Conservation (phyloP, 2,329 filamentous ascomycete species). For the Sclerotinia sclerotiorum region DNA sequence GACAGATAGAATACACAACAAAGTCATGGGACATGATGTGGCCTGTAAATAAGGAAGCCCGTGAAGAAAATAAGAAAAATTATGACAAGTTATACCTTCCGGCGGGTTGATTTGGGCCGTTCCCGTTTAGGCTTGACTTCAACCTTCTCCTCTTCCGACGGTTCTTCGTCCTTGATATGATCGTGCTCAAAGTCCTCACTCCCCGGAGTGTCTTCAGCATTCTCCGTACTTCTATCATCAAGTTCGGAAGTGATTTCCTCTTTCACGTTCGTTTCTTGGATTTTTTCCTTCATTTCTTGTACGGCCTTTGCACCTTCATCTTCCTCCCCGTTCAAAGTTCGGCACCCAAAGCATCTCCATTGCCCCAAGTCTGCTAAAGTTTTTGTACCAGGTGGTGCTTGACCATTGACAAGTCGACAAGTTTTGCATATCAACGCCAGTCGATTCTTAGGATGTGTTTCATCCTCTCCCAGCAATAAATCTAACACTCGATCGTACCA, state of each 20-base stretch:
- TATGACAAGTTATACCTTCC: conserved; percentile 6
- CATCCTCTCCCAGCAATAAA: conserved; percentile 89
- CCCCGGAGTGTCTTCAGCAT: conserved; percentile 15
- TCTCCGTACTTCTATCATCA: conserved; percentile 5
- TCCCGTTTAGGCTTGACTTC: conserved; percentile 23
- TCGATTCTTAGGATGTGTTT: conserved; percentile 87
- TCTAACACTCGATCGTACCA: conserved; percentile 98
- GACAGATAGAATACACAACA: neutral
- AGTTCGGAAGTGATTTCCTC: conserved; percentile 13
- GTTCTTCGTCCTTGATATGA: conserved; percentile 22
- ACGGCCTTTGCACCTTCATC: conserved; percentile 75
- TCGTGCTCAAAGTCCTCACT: conserved; percentile 20
- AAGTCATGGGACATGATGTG: neutral
- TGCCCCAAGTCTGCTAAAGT: conserved; percentile 74
- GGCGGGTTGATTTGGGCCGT: conserved; percentile 14
- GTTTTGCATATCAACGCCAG: conserved; percentile 79
- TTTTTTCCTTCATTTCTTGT: conserved; percentile 40
- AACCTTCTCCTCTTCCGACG: conserved; percentile 26
- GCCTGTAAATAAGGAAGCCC: neutral
- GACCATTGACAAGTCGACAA: conserved; percentile 90
- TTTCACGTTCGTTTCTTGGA: conserved; percentile 27
- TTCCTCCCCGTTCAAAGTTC: conserved; percentile 75
- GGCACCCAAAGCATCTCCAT: conserved; percentile 89
- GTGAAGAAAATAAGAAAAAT: neutral
- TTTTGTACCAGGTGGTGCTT: conserved; percentile 84